Conservation (phyloP, 768 basidiomycete species). For the Boletus barrowsii region DNA sequence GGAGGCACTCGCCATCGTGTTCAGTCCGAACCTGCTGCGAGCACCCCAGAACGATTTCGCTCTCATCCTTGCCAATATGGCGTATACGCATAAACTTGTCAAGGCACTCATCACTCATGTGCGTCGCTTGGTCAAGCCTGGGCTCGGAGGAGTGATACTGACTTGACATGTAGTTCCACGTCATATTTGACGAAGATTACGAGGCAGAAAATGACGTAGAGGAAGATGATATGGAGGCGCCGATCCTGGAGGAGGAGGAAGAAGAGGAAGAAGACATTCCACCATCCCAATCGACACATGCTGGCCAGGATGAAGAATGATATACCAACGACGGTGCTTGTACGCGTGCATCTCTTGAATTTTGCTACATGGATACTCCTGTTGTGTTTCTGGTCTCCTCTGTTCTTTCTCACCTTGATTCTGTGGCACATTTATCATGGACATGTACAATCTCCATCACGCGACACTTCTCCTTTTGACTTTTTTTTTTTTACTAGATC, state of each 20-base stretch:
- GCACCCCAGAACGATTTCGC: slow-evolving; percentile 78
- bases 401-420: neutral
- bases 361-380: slow-evolving; percentile 18
- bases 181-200: slow-evolving; percentile 74
- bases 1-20: slow-evolving; percentile 80
- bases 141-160: neutral
- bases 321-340: slow-evolving; percentile 5
- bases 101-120: slow-evolving; percentile 77
- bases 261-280: slow-evolving; percentile 41
- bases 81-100: slow-evolving; percentile 69
- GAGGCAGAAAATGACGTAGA: slow-evolving; percentile 52
- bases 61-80: slow-evolving; percentile 79
- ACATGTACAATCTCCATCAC: slow-evolving; percentile 28
- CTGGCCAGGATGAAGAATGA: slow-evolving; percentile 22
- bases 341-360: slow-evolving; percentile 8
- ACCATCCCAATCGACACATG: slow-evolving; percentile 23
- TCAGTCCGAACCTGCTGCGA: slow-evolving; percentile 76
- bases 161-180: slow-evolving; percentile 44
- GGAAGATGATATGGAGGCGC: slow-evolving; percentile 63
- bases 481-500: slow-evolving; percentile 4
- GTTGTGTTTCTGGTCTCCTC: slow-evolving; percentile 21
- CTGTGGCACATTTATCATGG: slow-evolving; percentile 31
- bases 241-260: slow-evolving; percentile 65
- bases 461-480: slow-evolving; percentile 7
- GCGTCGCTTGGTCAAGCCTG: slow-evolving; percentile 26